These are phyloP conservation scores for Asparagopsis taxiformis DNA, from an alignment of 31 red algal species.

Conservation along the genomic window DNA sequence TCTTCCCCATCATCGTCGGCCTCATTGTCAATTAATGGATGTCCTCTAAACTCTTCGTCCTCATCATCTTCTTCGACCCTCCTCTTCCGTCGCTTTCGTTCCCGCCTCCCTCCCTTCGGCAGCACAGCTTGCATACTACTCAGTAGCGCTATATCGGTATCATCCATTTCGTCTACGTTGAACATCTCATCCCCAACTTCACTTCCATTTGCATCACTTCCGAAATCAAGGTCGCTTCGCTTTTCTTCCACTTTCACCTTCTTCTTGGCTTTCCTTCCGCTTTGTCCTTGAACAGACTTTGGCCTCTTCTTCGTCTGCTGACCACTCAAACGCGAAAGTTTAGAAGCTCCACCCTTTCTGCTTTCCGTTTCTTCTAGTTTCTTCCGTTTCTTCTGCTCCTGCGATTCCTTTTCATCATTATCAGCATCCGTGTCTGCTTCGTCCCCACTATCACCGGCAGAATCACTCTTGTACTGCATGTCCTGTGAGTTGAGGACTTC, in stretches of 20 bases:
- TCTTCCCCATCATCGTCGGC: slow-evolving; percentile 21
- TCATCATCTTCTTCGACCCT: background rate
- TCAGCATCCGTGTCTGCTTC: slow-evolving; percentile 18
- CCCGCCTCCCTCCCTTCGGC: too few species aligned
- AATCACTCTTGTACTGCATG: slow-evolving; percentile 27
- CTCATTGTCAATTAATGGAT: slow-evolving; percentile 64
- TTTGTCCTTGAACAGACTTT: background rate
- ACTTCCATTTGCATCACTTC: slow-evolving; percentile 7
- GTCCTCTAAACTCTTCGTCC: too few species aligned
- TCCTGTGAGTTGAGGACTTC: slow-evolving; percentile 63
- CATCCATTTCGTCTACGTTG: background rate
- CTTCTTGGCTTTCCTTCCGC: slow-evolving; percentile 15
- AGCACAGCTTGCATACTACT: too few species aligned
- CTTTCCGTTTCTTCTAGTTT: background rate
- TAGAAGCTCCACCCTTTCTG: too few species aligned
- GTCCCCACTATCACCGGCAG: slow-evolving; percentile 22
- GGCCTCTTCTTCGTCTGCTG: too few species aligned
- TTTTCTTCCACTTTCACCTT: slow-evolving; percentile 18
- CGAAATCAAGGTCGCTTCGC: slow-evolving; percentile 14
- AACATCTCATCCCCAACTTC: background rate
- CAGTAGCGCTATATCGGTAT: slow-evolving; percentile 1
- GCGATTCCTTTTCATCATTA: slow-evolving; percentile 18
- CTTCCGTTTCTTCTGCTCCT: background rate
- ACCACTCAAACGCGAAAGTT: too few species aligned
- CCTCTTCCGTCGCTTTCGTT: background rate